Evolutionary conservation across 176 grass and related monocot genomes (phyloP).

Genomic region (Microstegium vimineum): DNA sequence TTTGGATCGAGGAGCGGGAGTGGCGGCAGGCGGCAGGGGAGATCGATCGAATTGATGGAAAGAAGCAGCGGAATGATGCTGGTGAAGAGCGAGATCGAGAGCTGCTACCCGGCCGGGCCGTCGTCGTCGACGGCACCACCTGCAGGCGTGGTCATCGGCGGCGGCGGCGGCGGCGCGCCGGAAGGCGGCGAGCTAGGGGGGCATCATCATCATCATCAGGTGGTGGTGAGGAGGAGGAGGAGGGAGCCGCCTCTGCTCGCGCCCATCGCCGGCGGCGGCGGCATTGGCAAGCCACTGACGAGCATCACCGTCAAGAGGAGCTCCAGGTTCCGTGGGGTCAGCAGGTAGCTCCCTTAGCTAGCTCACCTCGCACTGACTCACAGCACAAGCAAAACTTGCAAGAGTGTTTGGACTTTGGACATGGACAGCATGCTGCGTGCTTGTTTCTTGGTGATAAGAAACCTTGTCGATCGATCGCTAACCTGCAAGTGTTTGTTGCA

Average conservation of each 20-base stretch:
- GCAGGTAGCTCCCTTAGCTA: conserved; percentile 37
- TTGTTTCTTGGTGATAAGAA: too few species aligned
- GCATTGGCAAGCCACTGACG: conserved; percentile 15
- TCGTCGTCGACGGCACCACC: background rate
- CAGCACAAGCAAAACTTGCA: background rate
- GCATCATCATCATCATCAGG: background rate
- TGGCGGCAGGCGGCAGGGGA: background rate
- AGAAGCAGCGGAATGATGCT: conserved; percentile 12
- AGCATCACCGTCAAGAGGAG: conserved; percentile 56
- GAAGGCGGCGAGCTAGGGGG: background rate
- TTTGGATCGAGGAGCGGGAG: too few species aligned
- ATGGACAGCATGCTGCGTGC: too few species aligned
- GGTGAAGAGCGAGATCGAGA: conserved; percentile 54
- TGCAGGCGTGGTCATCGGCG: background rate
- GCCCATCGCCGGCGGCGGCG: background rate
- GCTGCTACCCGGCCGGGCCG: background rate
- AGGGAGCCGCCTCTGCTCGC: conserved; percentile 31
- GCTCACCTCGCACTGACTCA: background rate
- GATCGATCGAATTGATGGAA: background rate
- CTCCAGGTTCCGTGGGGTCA: conserved; percentile 67
- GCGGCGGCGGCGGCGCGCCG: background rate
- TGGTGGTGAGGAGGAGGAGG: conserved; percentile 34
- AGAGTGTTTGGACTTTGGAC: background rate
- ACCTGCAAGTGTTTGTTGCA: background rate
- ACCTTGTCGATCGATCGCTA: too few species aligned